These are phyloP conservation scores for Limtongia smithiae DNA, from an alignment of 805 yeast species.

Conservation along the genomic window DNA sequence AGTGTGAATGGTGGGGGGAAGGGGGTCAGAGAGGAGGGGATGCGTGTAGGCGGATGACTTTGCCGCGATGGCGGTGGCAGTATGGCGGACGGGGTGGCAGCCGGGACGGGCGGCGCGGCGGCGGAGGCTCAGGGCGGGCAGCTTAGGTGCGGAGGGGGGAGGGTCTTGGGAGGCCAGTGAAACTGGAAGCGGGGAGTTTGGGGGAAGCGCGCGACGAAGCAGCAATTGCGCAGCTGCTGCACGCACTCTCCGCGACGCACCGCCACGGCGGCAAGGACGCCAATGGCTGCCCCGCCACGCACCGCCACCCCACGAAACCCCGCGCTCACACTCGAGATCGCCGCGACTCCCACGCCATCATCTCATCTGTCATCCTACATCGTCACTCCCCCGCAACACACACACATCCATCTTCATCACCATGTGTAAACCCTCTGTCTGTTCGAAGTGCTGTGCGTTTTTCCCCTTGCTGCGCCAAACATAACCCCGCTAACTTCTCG, in stretches of 20 bases:
- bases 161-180: no score
- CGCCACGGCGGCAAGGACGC: no score
- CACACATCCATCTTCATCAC: neutral
- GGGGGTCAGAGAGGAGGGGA: neutral
- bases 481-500: neutral
- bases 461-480: neutral
- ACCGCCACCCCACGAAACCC: no score
- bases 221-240: no score
- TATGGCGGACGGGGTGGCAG: neutral
- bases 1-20: neutral
- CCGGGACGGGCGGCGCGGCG: neutral
- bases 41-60: neutral
- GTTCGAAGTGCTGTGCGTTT: slow-evolving; percentile 20
- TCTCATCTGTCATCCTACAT: no score
- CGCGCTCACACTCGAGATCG: no score
- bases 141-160: no score
- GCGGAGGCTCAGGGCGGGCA: neutral
- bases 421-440: slow-evolving; percentile 22
- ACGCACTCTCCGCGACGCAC: no score
- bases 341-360: no score
- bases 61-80: neutral
- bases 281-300: no score
- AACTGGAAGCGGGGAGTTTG: no score
- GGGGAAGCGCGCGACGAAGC: no score
- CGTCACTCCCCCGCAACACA: neutral